Evolutionary conservation across 257 asterid genomes (phyloP).

Genomic region (Leonotis leonurus): DNA sequence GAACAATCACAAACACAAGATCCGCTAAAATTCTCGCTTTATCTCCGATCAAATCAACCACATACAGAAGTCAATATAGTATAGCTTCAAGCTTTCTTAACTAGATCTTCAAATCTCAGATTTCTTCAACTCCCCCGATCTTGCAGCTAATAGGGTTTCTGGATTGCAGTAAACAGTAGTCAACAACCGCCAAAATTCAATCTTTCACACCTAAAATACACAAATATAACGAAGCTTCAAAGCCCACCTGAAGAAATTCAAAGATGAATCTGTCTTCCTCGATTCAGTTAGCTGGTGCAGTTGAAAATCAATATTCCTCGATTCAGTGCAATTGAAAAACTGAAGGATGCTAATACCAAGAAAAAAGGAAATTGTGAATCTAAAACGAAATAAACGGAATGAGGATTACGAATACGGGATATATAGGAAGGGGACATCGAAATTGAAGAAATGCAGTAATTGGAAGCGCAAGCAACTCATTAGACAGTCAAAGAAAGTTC

Average conservation of each 20-base stretch:
- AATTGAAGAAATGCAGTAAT: slow-evolving; percentile 3
- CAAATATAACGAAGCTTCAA: slow-evolving; percentile 11
- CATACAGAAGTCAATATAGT: background rate
- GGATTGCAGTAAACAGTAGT: slow-evolving; percentile 13
- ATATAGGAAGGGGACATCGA: background rate
- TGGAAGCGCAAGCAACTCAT: background rate
- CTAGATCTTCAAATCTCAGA: slow-evolving; percentile 11
- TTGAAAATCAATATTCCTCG: too few species aligned
- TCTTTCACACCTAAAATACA: background rate
- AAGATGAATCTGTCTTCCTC: background rate
- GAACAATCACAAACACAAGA: slow-evolving; percentile 14
- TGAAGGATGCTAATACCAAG: background rate
- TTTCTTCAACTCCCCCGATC: slow-evolving; percentile 9
- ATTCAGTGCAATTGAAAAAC: too few species aligned
- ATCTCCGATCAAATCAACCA: slow-evolving; percentile 1
- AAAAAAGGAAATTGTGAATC: too few species aligned
- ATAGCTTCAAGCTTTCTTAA: background rate
- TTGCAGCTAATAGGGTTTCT: slow-evolving; percentile 15
- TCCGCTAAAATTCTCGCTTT: slow-evolving; percentile 24
- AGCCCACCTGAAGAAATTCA: slow-evolving; percentile 8
- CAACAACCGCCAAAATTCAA: slow-evolving; percentile 13
- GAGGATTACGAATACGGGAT: background rate
- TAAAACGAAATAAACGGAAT: background rate
- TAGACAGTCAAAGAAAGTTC: slow-evolving; percentile 5
- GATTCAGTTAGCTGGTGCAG: background rate